Evolutionary conservation across 148 eudicot genomes (phyloP).

Genomic region (Vaccinium macrocarpon): DNA sequence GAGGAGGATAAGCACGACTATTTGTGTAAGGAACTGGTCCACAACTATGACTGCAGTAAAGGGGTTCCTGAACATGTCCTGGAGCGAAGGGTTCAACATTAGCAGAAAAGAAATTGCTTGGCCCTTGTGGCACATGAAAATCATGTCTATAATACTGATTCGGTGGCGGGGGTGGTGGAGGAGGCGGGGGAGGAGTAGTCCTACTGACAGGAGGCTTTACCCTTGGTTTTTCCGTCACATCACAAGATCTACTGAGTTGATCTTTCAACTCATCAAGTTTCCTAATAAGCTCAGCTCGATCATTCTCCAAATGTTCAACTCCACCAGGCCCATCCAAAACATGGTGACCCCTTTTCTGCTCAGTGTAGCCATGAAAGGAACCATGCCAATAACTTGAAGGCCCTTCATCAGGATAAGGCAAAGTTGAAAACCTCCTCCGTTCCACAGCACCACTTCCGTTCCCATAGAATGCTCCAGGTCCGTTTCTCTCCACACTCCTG

Average conservation of each 20-base stretch:
- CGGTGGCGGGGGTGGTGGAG: slow-evolving; percentile 27
- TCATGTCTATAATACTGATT: slow-evolving; percentile 29
- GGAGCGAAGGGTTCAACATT: slow-evolving; percentile 29
- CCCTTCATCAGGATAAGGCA: slow-evolving; percentile 43
- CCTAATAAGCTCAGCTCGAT: slow-evolving; percentile 56
- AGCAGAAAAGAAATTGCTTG: slow-evolving; percentile 25
- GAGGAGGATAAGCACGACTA: slow-evolving; percentile 19
- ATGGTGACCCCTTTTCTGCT: slow-evolving; percentile 33
- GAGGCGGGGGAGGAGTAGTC: not conserved
- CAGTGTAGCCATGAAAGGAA: slow-evolving; percentile 34
- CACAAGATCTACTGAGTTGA: slow-evolving; percentile 48
- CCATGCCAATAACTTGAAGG: slow-evolving; percentile 36
- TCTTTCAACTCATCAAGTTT: slow-evolving; percentile 59
- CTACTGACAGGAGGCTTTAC: slow-evolving; percentile 16
- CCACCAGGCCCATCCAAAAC: slow-evolving; percentile 31
- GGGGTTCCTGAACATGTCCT: slow-evolving; percentile 22
- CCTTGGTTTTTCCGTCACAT: slow-evolving; percentile 29
- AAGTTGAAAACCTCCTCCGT: slow-evolving; percentile 28
- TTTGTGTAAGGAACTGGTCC: slow-evolving; percentile 24
- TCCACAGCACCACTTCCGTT: slow-evolving; percentile 16
- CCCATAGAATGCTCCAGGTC: slow-evolving; percentile 16
- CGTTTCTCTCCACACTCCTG: slow-evolving; percentile 24
- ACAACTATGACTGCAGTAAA: slow-evolving; percentile 23
- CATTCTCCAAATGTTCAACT: slow-evolving; percentile 45
- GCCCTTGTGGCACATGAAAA: slow-evolving; percentile 36